Percentiles rank a stretch among this genome's conserved stretches.
Conservation (phyloP, 352 stramenopile genomes). For the Globisporangium heterothallicum region DNA sequence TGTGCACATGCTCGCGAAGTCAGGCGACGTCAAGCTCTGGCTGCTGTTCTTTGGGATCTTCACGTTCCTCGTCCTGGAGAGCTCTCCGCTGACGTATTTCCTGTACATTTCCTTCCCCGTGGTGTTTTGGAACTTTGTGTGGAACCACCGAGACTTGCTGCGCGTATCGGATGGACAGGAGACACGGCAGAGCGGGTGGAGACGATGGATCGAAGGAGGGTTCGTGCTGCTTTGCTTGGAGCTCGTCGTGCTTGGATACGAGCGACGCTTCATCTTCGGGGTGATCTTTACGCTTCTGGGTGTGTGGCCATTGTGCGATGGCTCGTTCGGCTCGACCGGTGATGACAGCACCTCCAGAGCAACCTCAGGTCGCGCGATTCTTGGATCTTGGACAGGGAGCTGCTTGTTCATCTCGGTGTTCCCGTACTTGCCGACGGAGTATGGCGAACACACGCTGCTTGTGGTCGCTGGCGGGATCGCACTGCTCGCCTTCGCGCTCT, state of each 20-base stretch:
- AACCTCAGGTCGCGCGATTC: not conserved
- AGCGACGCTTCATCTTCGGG: slow-evolving; percentile 59
- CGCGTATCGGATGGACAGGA: not conserved
- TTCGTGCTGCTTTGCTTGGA: slow-evolving; percentile 51
- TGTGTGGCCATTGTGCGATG: slow-evolving; percentile 34
- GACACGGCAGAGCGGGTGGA: slow-evolving; percentile 7
- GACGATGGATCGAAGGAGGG: slow-evolving; percentile 23
- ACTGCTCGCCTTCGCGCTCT: slow-evolving; percentile 11
- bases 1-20: slow-evolving; percentile 19
- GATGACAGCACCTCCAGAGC: slow-evolving; percentile 1
- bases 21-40: slow-evolving; percentile 7
- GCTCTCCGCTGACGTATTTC: slow-evolving; percentile 70
- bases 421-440: slow-evolving; percentile 67
- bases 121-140: slow-evolving; percentile 57
- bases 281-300: slow-evolving; percentile 55
- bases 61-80: slow-evolving; percentile 53
- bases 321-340: slow-evolving; percentile 4
- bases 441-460: slow-evolving; percentile 57
- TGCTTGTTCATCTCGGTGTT: slow-evolving; percentile 68
- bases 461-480: slow-evolving; percentile 48
- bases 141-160: slow-evolving; percentile 35
- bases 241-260: slow-evolving; percentile 65
- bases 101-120: slow-evolving; percentile 69
- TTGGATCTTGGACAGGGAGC: slow-evolving; percentile 31
- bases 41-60: slow-evolving; percentile 26